Base-by-base conservation (phyloP, 352 stramenopile species). In the Pythium monospermum region DNA sequence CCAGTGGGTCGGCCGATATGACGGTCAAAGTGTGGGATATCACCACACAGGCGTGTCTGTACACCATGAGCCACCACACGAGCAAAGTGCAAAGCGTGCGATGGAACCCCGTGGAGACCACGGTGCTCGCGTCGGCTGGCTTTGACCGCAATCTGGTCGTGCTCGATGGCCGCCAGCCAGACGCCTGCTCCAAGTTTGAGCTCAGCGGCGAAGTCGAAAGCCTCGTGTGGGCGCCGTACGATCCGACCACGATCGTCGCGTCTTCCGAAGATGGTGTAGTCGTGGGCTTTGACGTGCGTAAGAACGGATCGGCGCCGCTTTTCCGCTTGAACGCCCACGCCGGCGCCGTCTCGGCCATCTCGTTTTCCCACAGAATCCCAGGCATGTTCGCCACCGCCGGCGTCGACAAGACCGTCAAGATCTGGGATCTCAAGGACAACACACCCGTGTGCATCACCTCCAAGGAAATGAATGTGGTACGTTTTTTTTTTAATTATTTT, bases 1-100 rank as follows among this genome's bases (percentile, higher is more conserved):
- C 96, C 1, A 99, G 92, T 83, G 96, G 92, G 19, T 99, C 94
- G 13, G 97, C 96, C 4, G 97, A 99, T 70, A 81, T 77, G 19
- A 99, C 95, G 0, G 95, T 99, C 25, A 99, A 99, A 75, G 74
- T 98, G 21, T 97, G 90, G 80, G 90, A 97, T 55, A 82, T 98
- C 48, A 94, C 73, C 30, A 97, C 88, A 36, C 85, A 97, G 53
- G 76, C 82, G 43, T 96, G 92, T 47, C 88, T 98, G 53, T 87
- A 96, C 40, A 99, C 97, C 13, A 96, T 99, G 71, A 92, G 68
- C 32, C 96, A 99, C 75, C 97, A 99, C 73, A 90, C 65, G n/a
- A 94, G 96, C 75, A 99, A 99, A 74, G 96, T 99, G 33, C 94
- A 98, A 69, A 93, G 81, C 30, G 87, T 99, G 46, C 70, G 84